phyloP scores from a whole-genome alignment of 257 asterid genomes.

The Osmanthus fragrans region DNA sequence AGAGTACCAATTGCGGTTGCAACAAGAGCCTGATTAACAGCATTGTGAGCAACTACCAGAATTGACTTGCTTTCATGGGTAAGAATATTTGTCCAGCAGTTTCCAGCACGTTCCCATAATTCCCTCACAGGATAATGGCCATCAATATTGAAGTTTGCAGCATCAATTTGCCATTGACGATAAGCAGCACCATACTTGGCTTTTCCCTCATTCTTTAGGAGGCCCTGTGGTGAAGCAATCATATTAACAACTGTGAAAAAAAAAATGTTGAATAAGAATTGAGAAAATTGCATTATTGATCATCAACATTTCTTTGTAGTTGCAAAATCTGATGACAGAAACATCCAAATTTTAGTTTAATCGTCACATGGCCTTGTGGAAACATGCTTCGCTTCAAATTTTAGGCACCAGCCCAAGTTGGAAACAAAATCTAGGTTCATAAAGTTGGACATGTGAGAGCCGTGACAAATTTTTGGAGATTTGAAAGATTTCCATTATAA shows the following conservation, averaged over 20 bases:
- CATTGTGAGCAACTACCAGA: conserved; percentile 95
- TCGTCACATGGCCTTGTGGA: neutral
- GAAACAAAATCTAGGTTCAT: neutral
- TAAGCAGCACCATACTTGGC: conserved; percentile 77
- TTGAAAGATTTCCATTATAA: neutral
- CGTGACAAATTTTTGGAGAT: neutral
- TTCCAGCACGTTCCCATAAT: conserved; percentile 83
- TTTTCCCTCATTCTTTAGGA: conserved; percentile 83
- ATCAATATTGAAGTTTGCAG: conserved; percentile 78
- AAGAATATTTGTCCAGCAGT: conserved; percentile 78
- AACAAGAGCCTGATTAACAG: conserved; percentile 95
- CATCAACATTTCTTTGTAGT: neutral
- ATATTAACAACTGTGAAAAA: neutral
- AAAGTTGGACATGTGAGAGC: neutral
- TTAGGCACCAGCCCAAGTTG: neutral
- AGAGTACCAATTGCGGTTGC: conserved; percentile 86
- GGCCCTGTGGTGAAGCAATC: conserved; percentile 54
- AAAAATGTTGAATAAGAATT: neutral
- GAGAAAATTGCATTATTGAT: neutral
- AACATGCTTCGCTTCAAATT: neutral
- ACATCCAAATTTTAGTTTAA: neutral
- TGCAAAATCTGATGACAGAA: neutral
- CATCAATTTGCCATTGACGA: conserved; percentile 90
- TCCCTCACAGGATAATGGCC: conserved; percentile 96
- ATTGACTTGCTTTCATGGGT: conserved; percentile 72